phyloP scores from a whole-genome alignment of 176 grass and related monocot genomes.

The Areca catechu region DNA sequence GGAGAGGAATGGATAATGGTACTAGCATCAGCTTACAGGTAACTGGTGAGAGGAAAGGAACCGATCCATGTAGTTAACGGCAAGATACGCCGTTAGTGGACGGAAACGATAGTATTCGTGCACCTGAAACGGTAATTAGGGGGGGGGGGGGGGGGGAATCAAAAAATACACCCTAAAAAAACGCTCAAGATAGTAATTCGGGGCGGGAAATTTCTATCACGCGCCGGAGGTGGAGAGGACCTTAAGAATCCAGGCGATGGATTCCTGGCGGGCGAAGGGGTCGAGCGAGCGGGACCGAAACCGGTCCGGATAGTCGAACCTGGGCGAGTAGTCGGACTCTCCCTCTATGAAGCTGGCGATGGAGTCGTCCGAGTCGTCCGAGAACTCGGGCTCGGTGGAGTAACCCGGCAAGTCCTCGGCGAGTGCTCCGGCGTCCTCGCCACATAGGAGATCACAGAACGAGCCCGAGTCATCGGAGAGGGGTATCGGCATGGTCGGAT shows the following conservation, averaged over 20 bases:
- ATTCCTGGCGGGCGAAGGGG: conserved; percentile 50
- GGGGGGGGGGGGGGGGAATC: too few species aligned
- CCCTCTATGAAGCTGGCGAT: conserved; percentile 53
- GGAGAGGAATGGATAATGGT: neutral
- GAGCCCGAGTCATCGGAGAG: neutral
- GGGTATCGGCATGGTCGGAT: neutral
- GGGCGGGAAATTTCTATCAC: neutral
- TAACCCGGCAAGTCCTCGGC: neutral
- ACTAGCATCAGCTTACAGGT: conserved; percentile 34
- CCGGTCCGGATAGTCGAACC: conserved; percentile 51
- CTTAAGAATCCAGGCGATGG: conserved; percentile 88
- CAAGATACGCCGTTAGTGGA: conserved; percentile 87
- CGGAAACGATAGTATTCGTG: conserved; percentile 54
- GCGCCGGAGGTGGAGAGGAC: conserved; percentile 14
- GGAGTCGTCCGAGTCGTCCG: conserved; percentile 13
- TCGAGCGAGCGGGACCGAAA: conserved; percentile 66
- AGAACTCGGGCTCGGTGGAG: conserved; percentile 11
- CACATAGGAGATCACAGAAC: conserved; percentile 53
- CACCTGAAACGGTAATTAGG: conserved; percentile 32
- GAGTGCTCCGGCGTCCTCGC: conserved; percentile 47
- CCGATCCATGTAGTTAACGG: conserved; percentile 97
- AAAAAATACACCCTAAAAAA: too few species aligned
- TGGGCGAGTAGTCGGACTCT: conserved; percentile 52
- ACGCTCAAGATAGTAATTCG: conserved; percentile 1
- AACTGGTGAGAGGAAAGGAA: conserved; percentile 71